Conservation (phyloP, 139 green algal genomes). For the Picochlorum costavermella region DNA sequence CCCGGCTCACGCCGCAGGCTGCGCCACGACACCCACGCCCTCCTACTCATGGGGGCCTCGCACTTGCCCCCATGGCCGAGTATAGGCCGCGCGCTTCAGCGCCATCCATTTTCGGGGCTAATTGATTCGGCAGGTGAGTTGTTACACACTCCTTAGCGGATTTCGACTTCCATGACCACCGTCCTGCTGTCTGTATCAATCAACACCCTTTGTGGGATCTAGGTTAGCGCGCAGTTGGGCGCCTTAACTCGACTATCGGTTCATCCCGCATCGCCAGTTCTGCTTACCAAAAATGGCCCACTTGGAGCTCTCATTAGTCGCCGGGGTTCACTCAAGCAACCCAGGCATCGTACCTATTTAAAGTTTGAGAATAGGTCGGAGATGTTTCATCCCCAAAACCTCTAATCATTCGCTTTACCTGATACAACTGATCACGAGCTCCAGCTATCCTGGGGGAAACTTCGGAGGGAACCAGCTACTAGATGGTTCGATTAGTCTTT, state of each 20-base stretch:
- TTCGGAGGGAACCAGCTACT: slow-evolving; percentile 94
- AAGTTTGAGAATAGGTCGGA: slow-evolving; percentile 93
- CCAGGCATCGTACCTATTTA: slow-evolving; percentile 80
- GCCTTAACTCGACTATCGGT: slow-evolving; percentile 86
- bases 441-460: slow-evolving; percentile 89
- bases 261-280: slow-evolving; percentile 94
- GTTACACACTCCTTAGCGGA: slow-evolving; percentile 97
- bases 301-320: slow-evolving; percentile 75
- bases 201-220: slow-evolving; percentile 92
- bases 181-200: slow-evolving; percentile 91
- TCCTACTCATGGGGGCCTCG: slow-evolving; percentile 84
- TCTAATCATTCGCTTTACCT: slow-evolving; percentile 93
- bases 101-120: slow-evolving; percentile 95
- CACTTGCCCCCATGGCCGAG: slow-evolving; percentile 75
- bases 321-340: slow-evolving; percentile 78
- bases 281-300: slow-evolving; percentile 94
- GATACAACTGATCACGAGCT: slow-evolving; percentile 74
- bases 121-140: slow-evolving; percentile 96
- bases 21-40: slow-evolving; percentile 71
- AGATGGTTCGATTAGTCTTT: slow-evolving; percentile 98
- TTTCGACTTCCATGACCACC: slow-evolving; percentile 97
- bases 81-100: slow-evolving; percentile 85
- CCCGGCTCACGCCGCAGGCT: slow-evolving; percentile 71
- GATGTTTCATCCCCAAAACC: slow-evolving; percentile 72
- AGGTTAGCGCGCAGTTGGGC: slow-evolving; percentile 84